Evolutionary conservation across 306 rosid genomes (phyloP), one percentile per base, ranked within the genome.

Genomic region (Geum urbanum): DNA sequence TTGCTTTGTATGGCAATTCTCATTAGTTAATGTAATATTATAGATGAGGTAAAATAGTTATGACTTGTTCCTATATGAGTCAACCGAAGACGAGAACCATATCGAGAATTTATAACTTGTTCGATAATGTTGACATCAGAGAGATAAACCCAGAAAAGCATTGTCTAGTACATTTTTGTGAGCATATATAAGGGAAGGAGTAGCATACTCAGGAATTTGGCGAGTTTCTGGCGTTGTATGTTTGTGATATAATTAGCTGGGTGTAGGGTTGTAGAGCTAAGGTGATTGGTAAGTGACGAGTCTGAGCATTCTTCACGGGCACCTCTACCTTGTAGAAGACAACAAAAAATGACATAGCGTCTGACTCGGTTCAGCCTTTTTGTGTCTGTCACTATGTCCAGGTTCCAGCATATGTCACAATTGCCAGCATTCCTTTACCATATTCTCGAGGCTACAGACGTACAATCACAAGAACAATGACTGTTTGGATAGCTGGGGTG

Each of bases 281-380:
- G 39, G 10, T 67, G 19, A 39, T 69, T 2, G 48, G 68, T 52
- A 43, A 11, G 3, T 63, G 68, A 44, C 11, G 44, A 63, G n/a
- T 63, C 51, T 12, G 62, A 39, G 49, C 20, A 68, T 51, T 22
- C 41, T 18, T 68, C 62, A 68, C 72, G 72, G 62, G 72, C 62
- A 35, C 15, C 72, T 19, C 45, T 39, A 8, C 49, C 50, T 41
- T 52, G n/a, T 9, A 35, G 5, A n/a, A 11, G 47, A 35, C 71
- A 48, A 20, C 43, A 27, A 27, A 14, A 18, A 0, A 41, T 41
- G 8, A 7, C 63, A 10, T 14, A 57, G 63, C 16, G 13, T 27
- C 27, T 16, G 58, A 66, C 59, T 50, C 59, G 50, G 32, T 67
- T 53, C 73, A 40, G 73, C 51, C 47, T 54, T 40, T 27, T n/a